Base-by-base conservation (phyloP, 2,329 filamentous ascomycete genomes). In the Shiraia sp. region DNA sequence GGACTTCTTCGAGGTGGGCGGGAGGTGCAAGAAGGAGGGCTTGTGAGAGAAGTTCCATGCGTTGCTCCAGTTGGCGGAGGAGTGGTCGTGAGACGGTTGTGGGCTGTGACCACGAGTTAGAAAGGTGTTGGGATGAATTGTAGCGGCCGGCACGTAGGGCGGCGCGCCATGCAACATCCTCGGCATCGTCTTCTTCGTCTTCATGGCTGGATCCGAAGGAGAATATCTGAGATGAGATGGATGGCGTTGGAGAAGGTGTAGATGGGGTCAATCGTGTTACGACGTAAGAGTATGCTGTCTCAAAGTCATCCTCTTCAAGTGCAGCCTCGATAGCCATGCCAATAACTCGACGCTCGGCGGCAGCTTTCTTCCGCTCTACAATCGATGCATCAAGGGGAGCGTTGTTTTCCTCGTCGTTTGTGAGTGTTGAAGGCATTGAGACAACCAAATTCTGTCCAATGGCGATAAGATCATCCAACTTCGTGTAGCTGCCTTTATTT, bases 221-320 rank as follows among this genome's bases (percentile, higher is more conserved):
- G 32, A 59, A 63, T 14, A 38, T 37, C 6, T 55, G 51, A 6
- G 59, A 57, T 4, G 57, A 51, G 2, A 34, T 49, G n/a, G 63
- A 55, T 10, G 51, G 44, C 15, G 56, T 48, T 17, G 57, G 57
- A 1, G 60, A 53, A 4, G 51, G 49, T 4, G 46, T 37, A 10
- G 65, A 69, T 7, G 69, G 63, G 6, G 77, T 75, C 0, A 93
- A 75, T 15, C 86, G 81, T 59, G 83, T 90, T 32, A 89, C 80
- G 2, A 91, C 85, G 60, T 88, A 92, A 0, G 87, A 91, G 65
- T 92, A 93, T 9, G 88, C 88, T 0, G 88, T 93, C 63, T 95
- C 89, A 47, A 93, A 93, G 62, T 83, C 89, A 49, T 90, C 84
- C 61, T 91, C 87, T 8, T 77, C 76, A 1, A 93, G 75, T 10